phyloP scores from a whole-genome alignment of 2,329 filamentous ascomycete species.

The Canariomyces notabilis region DNA sequence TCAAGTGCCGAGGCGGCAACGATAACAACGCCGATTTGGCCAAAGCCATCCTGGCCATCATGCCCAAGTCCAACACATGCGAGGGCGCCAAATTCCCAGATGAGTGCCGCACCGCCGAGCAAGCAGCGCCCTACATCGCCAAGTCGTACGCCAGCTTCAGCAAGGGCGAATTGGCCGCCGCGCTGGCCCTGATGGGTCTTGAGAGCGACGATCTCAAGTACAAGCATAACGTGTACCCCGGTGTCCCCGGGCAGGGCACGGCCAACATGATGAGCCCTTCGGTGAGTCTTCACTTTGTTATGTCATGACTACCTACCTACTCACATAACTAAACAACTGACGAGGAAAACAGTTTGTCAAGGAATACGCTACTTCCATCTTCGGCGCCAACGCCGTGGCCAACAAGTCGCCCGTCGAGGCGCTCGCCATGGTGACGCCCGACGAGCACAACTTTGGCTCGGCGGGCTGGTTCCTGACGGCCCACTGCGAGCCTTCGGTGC shows the following conservation, averaged over 20 bases:
- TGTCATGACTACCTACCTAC: too few relatives aligned
- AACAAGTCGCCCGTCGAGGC: slow-evolving; percentile 35
- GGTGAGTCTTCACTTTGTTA: slow-evolving; percentile 1
- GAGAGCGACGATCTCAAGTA: slow-evolving; percentile 67
- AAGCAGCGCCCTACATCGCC: slow-evolving; percentile 55
- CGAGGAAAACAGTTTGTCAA: slow-evolving; percentile 19
- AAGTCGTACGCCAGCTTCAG: slow-evolving; percentile 52
- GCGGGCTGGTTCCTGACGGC: slow-evolving; percentile 48
- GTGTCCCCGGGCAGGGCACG: slow-evolving; percentile 66
- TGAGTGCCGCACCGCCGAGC: slow-evolving; percentile 62
- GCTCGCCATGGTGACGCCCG: slow-evolving; percentile 40
- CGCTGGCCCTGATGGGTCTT: slow-evolving; percentile 65
- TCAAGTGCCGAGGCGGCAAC: background rate
- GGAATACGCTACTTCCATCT: slow-evolving; percentile 42
- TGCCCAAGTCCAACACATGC: slow-evolving; percentile 54
- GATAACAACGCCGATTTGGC: slow-evolving; percentile 2
- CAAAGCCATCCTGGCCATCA: slow-evolving; percentile 46
- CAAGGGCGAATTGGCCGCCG: slow-evolving; percentile 62
- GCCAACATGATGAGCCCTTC: slow-evolving; percentile 44
- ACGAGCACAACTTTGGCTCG: slow-evolving; percentile 51
- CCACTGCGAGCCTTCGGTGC: slow-evolving; percentile 36
- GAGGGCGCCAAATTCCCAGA: slow-evolving; percentile 38
- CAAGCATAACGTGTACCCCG: slow-evolving; percentile 55
- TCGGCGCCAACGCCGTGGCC: slow-evolving; percentile 28
- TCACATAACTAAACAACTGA: too few relatives aligned